phyloP scores from a whole-genome alignment of 129 eudicot genomes.

The Escallonia herrerae region DNA sequence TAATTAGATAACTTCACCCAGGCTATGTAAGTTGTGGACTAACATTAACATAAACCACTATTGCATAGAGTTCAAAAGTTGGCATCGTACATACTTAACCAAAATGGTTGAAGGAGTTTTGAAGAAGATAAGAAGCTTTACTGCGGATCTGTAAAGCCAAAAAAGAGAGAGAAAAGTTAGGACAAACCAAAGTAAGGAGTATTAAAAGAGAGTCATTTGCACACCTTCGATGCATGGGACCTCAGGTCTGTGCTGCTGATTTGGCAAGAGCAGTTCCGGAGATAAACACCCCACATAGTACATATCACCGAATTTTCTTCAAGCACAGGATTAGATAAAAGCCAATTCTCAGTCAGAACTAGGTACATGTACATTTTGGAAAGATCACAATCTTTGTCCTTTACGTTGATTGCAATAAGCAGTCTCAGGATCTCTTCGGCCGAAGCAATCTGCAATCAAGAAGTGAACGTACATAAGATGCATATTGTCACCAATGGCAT shows the following conservation, averaged over 20 bases:
- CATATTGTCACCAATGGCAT: neutral
- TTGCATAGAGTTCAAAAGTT: neutral
- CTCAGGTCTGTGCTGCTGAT: conserved; percentile 80
- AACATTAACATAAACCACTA: too few relatives aligned
- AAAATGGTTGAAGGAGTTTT: conserved; percentile 33
- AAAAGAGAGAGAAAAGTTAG: conserved; percentile 16
- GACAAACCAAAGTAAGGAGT: neutral
- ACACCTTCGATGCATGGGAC: conserved; percentile 66
- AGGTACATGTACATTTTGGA: conserved; percentile 51
- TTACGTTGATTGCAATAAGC: conserved; percentile 55
- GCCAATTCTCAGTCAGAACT: conserved; percentile 79
- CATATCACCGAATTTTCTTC: conserved; percentile 29
- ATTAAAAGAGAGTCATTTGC: conserved; percentile 5
- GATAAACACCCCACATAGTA: conserved; percentile 64
- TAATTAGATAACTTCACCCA: too few relatives aligned
- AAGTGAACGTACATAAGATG: neutral
- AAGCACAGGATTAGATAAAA: conserved; percentile 28
- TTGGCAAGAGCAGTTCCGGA: conserved; percentile 69
- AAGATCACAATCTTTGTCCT: conserved; percentile 76
- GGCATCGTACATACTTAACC: conserved; percentile 5
- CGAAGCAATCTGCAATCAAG: conserved; percentile 35
- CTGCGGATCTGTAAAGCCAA: conserved; percentile 57
- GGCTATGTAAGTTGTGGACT: too few relatives aligned
- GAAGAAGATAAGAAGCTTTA: conserved; percentile 82
- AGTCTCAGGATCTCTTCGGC: conserved; percentile 50